These are phyloP conservation scores for Onygena corvina DNA, from an alignment of 2,329 filamentous ascomycete species.

Conservation along the genomic window DNA sequence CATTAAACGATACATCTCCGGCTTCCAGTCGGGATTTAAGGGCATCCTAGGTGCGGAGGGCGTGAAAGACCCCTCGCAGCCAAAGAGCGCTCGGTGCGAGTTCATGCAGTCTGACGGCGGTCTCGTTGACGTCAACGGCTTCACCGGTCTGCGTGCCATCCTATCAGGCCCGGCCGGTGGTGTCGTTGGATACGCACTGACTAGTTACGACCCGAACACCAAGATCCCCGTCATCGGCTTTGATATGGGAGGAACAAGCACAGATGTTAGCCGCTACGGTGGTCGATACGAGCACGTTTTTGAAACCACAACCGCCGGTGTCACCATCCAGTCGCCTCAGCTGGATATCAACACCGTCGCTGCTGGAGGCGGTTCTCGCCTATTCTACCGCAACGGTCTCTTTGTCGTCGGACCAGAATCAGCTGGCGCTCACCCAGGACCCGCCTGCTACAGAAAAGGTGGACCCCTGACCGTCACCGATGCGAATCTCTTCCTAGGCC, in stretches of 20 bases:
- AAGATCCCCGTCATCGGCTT: conserved; percentile 79
- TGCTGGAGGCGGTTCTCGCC: conserved; percentile 66
- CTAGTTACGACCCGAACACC: conserved; percentile 68
- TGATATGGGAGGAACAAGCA: conserved; percentile 86
- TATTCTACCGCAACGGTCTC: conserved; percentile 52
- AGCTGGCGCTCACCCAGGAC: conserved; percentile 77
- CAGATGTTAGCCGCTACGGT: conserved; percentile 75
- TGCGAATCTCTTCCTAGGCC: conserved; percentile 73
- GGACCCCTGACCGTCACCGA: conserved; percentile 89
- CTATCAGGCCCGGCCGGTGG: conserved; percentile 85
- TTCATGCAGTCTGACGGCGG: conserved; percentile 88
- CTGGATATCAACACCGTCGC: conserved; percentile 87
- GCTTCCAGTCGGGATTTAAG: conserved; percentile 68
- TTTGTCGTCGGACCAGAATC: conserved; percentile 87
- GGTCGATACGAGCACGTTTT: conserved; percentile 85
- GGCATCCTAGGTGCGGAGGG: conserved; percentile 67
- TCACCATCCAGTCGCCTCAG: conserved; percentile 79
- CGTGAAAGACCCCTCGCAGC: conserved; percentile 53
- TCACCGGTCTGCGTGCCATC: conserved; percentile 75
- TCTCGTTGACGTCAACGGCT: conserved; percentile 42
- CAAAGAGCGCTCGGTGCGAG: conserved; percentile 66
- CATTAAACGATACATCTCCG: conserved; percentile 63
- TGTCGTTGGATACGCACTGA: conserved; percentile 81
- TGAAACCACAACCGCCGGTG: conserved; percentile 78
- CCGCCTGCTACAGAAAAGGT: conserved; percentile 80